phyloP scores from a whole-genome alignment of 164 flowering plant genomes.

The Macadamia integrifolia region DNA sequence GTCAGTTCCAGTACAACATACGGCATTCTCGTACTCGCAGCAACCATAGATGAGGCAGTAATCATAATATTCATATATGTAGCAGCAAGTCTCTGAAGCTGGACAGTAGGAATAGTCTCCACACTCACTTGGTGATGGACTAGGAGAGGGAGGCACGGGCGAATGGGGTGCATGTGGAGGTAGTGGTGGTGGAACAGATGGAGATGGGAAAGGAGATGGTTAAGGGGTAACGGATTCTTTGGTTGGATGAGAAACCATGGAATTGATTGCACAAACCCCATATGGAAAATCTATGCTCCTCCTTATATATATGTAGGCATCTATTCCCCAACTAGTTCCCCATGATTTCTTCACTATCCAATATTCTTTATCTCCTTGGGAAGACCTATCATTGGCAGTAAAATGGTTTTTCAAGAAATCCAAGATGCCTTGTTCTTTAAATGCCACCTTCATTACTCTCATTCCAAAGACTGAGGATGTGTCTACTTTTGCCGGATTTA shows the following conservation, averaged over 20 bases:
- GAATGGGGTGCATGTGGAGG: slow-evolving; percentile 11
- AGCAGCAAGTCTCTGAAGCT: slow-evolving; percentile 44
- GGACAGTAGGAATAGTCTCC: slow-evolving; percentile 53
- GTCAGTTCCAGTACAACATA: slow-evolving; percentile 47
- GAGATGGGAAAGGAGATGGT: not conserved
- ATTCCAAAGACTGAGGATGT: too few relatives aligned
- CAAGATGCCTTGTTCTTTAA: too few relatives aligned
- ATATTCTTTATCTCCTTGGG: slow-evolving; percentile 52
- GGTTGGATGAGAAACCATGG: slow-evolving; percentile 55
- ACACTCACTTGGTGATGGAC: slow-evolving; percentile 43
- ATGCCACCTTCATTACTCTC: too few relatives aligned
- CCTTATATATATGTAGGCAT: slow-evolving; percentile 27
- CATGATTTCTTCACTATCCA: slow-evolving; percentile 87
- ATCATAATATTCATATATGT: slow-evolving; percentile 26
- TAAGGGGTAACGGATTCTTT: slow-evolving; percentile 25
- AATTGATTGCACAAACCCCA: slow-evolving; percentile 51
- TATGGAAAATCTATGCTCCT: slow-evolving; percentile 26
- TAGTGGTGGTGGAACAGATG: not conserved
- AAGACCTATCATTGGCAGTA: too few relatives aligned
- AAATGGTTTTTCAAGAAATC: too few relatives aligned
- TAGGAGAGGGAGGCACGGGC: slow-evolving; percentile 33
- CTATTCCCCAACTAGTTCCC: slow-evolving; percentile 30
- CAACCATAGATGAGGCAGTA: slow-evolving; percentile 45
- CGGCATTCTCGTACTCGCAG: slow-evolving; percentile 44
- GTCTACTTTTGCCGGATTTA: too few relatives aligned